Percentiles rank a stretch among this genome's conserved stretches.
Evolutionary conservation across 306 rosid genomes (phyloP).

Genomic region (Citrullus amarus): DNA sequence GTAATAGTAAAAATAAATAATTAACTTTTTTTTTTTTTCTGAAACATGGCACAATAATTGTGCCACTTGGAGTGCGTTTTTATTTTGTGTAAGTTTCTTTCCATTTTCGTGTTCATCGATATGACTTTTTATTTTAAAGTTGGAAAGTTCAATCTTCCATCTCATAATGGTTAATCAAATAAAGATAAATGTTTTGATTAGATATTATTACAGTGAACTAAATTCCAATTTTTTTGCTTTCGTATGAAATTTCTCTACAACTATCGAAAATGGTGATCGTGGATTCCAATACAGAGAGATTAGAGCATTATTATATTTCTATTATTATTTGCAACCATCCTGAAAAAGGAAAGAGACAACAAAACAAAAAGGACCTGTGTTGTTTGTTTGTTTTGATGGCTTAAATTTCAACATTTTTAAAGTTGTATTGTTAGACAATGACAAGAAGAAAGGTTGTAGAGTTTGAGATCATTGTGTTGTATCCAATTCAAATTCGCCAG

Average conservation of each 20-base stretch:
- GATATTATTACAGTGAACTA: background rate
- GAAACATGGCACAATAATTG: too few species aligned
- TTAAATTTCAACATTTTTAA: background rate
- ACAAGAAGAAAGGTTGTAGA: slow-evolving; percentile 4
- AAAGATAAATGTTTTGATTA: background rate
- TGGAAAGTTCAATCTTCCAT: too few species aligned
- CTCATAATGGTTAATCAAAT: too few species aligned
- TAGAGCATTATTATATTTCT: background rate
- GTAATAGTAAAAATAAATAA: too few species aligned
- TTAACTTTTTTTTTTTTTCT: too few species aligned
- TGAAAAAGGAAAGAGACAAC: background rate
- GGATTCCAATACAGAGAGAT: background rate
- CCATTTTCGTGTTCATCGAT: too few species aligned
- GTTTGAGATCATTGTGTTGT: background rate
- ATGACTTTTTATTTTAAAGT: too few species aligned
- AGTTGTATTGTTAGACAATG: slow-evolving; percentile 13
- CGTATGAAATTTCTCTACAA: background rate
- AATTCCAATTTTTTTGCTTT: background rate
- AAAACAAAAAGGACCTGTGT: background rate
- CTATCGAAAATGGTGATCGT: background rate
- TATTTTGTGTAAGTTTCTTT: too few species aligned
- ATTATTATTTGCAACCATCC: background rate
- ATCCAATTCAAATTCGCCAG: background rate
- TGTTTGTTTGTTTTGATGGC: background rate
- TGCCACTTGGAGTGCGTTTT: too few species aligned